Evolutionary conservation across 495 filamentous ascomycete genomes (phyloP).

Genomic region (Aspergillus hancockii): DNA sequence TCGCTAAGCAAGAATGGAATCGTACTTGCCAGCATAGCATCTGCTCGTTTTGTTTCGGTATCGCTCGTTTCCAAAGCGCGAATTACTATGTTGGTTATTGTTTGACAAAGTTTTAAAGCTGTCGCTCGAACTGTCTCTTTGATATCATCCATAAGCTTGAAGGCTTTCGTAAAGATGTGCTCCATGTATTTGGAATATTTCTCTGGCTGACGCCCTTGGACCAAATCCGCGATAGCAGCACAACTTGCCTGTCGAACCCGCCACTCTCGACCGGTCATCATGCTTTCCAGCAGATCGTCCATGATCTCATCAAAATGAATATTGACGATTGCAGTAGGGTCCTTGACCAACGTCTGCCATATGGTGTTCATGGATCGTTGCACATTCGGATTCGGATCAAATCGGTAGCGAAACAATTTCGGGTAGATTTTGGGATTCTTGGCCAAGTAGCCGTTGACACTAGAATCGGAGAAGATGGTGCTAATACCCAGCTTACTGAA

Average conservation of each 20-base stretch:
- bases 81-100: conserved; percentile 78
- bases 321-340: conserved; percentile 70
- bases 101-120: conserved; percentile 77
- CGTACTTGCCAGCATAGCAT: conserved; percentile 75
- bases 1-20: conserved; percentile 90
- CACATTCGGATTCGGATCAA: conserved; percentile 91
- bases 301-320: conserved; percentile 82
- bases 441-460: conserved; percentile 66
- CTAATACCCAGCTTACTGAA: conserved; percentile 93
- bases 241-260: conserved; percentile 88
- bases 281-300: conserved; percentile 77
- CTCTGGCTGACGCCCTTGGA: conserved; percentile 71
- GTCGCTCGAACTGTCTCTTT: conserved; percentile 84
- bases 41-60: conserved; percentile 65
- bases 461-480: conserved; percentile 85
- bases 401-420: conserved; percentile 90
- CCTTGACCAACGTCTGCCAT: conserved; percentile 89
- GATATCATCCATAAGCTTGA: conserved; percentile 87
- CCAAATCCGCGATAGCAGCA: conserved; percentile 81
- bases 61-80: conserved; percentile 81
- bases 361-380: conserved; percentile 95
- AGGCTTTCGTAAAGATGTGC: conserved; percentile 77
- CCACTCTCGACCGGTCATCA: conserved; percentile 84
- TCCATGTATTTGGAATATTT: conserved; percentile 82
- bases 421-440: conserved; percentile 91